Conservation (phyloP, 116 monocot species). For the Cymodocea nodosa region DNA sequence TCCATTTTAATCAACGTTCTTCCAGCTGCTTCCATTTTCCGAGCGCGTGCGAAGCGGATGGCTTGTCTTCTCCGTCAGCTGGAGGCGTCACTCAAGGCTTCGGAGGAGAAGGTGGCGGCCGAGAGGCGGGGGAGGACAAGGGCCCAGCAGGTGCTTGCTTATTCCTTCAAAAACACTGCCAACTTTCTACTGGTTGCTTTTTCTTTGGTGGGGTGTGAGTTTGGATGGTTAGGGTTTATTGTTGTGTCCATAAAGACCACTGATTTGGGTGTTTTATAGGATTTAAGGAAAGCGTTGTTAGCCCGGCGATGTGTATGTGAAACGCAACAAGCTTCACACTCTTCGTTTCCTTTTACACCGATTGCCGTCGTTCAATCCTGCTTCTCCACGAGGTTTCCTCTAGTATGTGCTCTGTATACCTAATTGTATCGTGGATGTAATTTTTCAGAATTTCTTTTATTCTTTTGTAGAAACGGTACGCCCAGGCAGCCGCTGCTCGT, state of each 20-base stretch:
- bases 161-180: neutral
- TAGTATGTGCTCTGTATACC: neutral
- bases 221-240: neutral
- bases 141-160: slow-evolving; percentile 39
- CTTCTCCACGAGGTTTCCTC: slow-evolving; percentile 68
- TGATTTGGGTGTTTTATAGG: slow-evolving; percentile 19
- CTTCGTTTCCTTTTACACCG: slow-evolving; percentile 58
- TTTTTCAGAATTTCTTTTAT: neutral
- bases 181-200: neutral
- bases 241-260: no score
- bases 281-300: slow-evolving; percentile 45
- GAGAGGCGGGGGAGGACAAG: slow-evolving; percentile 74
- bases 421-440: neutral
- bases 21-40: slow-evolving; percentile 5
- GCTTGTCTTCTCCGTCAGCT: slow-evolving; percentile 36
- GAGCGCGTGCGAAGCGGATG: slow-evolving; percentile 19
- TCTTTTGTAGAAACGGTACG: slow-evolving; percentile 69
- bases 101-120: slow-evolving; percentile 37
- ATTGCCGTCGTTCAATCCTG: slow-evolving; percentile 70
- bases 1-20: neutral
- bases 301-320: slow-evolving; percentile 14
- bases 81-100: slow-evolving; percentile 42
- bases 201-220: no score
- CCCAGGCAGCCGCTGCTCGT: slow-evolving; percentile 92
- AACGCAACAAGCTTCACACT: slow-evolving; percentile 4